phyloP scores from a whole-genome alignment of 176 grass and related monocot species.

The Puccinellia tenuiflora region DNA sequence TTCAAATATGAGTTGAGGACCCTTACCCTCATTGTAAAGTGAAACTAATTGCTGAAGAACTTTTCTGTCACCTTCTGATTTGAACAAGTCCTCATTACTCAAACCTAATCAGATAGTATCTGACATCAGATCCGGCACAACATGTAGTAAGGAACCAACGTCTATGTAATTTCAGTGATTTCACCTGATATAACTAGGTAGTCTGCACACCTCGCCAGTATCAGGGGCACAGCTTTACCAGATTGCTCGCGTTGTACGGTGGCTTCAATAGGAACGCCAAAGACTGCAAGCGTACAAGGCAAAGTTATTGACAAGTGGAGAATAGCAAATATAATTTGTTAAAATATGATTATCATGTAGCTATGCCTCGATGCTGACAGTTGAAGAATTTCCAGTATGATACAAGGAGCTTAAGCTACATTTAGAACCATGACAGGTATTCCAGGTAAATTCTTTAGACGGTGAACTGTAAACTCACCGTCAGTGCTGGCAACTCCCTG shows the following conservation, averaged over 20 bases:
- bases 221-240: constrained; percentile 67
- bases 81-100: constrained; percentile 84
- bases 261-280: constrained; percentile 81
- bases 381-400: not conserved
- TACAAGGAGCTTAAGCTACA: not conserved
- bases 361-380: not conserved
- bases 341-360: constrained; percentile 21
- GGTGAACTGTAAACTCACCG: constrained; percentile 55
- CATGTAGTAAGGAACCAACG: not conserved
- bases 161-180: constrained; percentile 13
- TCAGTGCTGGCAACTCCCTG: constrained; percentile 93
- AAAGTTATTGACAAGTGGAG: constrained; percentile 3
- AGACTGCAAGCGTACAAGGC: constrained; percentile 50
- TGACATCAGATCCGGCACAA: constrained; percentile 14
- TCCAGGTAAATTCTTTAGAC: not conserved
- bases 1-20: constrained; percentile 27
- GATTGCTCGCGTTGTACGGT: constrained; percentile 71
- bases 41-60: constrained; percentile 77
- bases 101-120: constrained; percentile 47
- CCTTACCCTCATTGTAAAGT: constrained; percentile 91
- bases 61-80: constrained; percentile 78
- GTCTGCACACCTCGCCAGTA: constrained; percentile 83
- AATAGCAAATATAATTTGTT: not conserved
- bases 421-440: not conserved
- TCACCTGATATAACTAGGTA: constrained; percentile 86